These are phyloP conservation scores for Hericium alpestre DNA, from an alignment of 768 basidiomycete genomes.

Conservation along the genomic window DNA sequence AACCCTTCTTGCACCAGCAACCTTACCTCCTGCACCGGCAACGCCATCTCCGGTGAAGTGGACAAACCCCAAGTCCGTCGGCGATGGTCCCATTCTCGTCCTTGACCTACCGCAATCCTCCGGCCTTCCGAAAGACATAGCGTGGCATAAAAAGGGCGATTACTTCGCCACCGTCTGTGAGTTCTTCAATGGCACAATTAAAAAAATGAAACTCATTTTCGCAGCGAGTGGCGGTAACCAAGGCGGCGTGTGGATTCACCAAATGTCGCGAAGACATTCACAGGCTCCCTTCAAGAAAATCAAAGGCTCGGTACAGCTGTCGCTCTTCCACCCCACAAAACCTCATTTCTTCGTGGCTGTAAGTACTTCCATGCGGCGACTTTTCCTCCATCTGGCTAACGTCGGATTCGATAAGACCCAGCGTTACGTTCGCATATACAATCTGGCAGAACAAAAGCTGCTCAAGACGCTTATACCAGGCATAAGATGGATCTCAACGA, in stretches of 20 bases:
- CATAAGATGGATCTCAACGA: constrained; percentile 92
- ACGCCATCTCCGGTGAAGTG: constrained; percentile 64
- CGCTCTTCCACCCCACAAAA: constrained; percentile 88
- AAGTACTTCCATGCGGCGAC: constrained; percentile 22
- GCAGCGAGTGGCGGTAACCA: constrained; percentile 59
- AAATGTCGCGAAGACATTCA: constrained; percentile 84
- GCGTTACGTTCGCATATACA: constrained; percentile 91
- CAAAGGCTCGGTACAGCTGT: constrained; percentile 81
- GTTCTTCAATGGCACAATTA: constrained; percentile 24
- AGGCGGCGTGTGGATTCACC: constrained; percentile 91
- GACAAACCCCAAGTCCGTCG: constrained; percentile 36
- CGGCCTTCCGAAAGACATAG: constrained; percentile 65
- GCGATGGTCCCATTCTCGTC: constrained; percentile 44
- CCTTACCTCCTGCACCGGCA: constrained; percentile 46
- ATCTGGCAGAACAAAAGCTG: constrained; percentile 86
- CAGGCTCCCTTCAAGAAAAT: constrained; percentile 97
- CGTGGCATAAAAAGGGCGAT: constrained; percentile 92
- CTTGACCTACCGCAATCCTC: constrained; percentile 54
- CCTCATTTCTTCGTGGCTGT: constrained; percentile 98
- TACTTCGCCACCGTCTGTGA: constrained; percentile 91
- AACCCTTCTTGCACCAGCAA: constrained; percentile 49
- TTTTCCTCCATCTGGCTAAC: not conserved
- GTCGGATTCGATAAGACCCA: constrained; percentile 59
- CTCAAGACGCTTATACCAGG: constrained; percentile 92
- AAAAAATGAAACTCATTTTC: not conserved